Evolutionary conservation across 371 early-diverging fungal genomes (phyloP), one percentile per base, ranked within the genome.

Genomic region (Mucor lusitanicus): DNA sequence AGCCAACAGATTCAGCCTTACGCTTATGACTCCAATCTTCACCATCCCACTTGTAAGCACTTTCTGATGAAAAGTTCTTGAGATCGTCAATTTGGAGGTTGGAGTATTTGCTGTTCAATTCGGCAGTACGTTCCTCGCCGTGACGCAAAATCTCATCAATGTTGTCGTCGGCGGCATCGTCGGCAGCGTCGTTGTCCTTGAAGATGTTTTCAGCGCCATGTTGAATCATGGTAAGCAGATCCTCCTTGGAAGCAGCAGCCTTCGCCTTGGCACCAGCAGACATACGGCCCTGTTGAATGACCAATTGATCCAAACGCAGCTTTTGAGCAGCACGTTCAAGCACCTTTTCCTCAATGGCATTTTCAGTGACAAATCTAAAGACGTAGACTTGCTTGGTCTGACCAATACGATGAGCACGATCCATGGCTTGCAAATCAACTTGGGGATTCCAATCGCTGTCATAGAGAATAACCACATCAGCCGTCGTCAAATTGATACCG

Each of bases 381-480:
- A 99, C 99, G 67, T 92, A 89, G 21, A 99, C 99, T 70, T 97
- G 97, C 76, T 98, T 98, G 48, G 91, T 98, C 76, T 99, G 99
- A 4, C 99, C 99, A 63, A 99, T 98, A 79, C 99, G 94, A 85
- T 99, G 99, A 9, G 99, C 99, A 66, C 99, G 93, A 79, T 99
- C 99, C 83, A 89, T 86, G 9, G 97, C 98, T 82, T 98, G 98
- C 27, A 97, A 78, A 83, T 98, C 99, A 17, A 93, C 96, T 82
- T 97, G 97, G 21, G 99, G 99, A 74, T 98, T 98, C 99, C 99
- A 99, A 78, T 99, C 99, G 73, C 93, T 95, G 78, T 99, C 99
- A 74, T 95, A 99, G 66, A 99, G 87, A 58, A 99, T 87, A 42
- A 99, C 99, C 33, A 91, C 94, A 79, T 99, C 98, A 12, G 99